Evolutionary conservation across 345 rosid species (phyloP).

Genomic region (Citrus trifoliata): DNA sequence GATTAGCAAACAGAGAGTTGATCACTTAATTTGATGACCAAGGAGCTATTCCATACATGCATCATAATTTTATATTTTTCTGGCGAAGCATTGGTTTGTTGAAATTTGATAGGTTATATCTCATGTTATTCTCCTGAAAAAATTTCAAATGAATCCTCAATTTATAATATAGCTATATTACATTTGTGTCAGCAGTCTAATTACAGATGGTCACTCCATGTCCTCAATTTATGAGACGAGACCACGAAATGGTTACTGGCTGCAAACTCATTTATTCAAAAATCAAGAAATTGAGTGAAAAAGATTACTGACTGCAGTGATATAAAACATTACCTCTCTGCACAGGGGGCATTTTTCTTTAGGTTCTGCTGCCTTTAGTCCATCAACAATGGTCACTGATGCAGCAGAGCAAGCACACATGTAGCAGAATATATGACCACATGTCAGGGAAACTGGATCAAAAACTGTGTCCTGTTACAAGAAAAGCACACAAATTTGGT

Average conservation of each 20-base stretch:
- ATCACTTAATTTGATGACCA: not conserved
- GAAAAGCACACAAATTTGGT: not conserved
- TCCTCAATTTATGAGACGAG: not conserved
- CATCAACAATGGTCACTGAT: slow-evolving; percentile 72
- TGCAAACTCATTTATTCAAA: not conserved
- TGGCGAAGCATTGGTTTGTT: not conserved
- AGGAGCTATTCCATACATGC: no score
- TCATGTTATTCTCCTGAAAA: not conserved
- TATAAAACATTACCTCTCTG: slow-evolving; percentile 55
- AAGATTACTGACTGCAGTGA: not conserved
- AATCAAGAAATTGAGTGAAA: not conserved
- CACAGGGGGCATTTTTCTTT: slow-evolving; percentile 84
- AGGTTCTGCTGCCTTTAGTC: slow-evolving; percentile 59
- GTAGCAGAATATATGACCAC: slow-evolving; percentile 94
- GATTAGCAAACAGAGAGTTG: not conserved
- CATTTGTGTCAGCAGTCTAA: not conserved
- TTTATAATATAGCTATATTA: not conserved
- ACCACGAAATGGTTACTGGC: not conserved
- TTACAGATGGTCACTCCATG: not conserved
- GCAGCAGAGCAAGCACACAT: slow-evolving; percentile 97
- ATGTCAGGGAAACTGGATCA: slow-evolving; percentile 80
- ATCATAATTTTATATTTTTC: no score
- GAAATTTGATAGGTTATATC: not conserved
- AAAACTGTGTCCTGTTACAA: slow-evolving; percentile 78
- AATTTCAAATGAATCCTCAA: not conserved